Conservation (phyloP, 495 filamentous ascomycete species). For the Aspergillus wentii region DNA sequence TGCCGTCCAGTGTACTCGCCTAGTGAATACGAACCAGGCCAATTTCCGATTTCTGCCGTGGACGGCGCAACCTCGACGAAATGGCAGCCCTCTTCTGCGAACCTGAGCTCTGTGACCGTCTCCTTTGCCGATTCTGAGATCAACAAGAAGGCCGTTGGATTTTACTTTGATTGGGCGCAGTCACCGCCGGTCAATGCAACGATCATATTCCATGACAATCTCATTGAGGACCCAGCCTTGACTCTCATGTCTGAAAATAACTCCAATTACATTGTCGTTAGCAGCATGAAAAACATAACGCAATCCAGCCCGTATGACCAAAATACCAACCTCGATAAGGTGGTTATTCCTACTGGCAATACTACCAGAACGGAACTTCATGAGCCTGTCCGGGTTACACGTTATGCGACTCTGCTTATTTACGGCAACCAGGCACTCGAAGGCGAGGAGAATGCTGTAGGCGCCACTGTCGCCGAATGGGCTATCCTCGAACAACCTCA, state of each 20-base stretch:
- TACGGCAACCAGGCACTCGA: slow-evolving; percentile 40
- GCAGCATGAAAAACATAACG: slow-evolving; percentile 19
- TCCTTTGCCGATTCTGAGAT: slow-evolving; percentile 41
- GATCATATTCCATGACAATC: slow-evolving; percentile 51
- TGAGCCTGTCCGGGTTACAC: slow-evolving; percentile 25
- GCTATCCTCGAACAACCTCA: slow-evolving; percentile 42
- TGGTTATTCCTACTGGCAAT: slow-evolving; percentile 39
- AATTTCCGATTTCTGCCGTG: slow-evolving; percentile 66
- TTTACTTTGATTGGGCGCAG: slow-evolving; percentile 65
- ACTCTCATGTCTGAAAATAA: not conserved
- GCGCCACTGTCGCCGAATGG: slow-evolving; percentile 72
- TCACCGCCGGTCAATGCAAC: slow-evolving; percentile 52
- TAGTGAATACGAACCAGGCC: slow-evolving; percentile 53
- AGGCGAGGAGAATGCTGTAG: slow-evolving; percentile 40
- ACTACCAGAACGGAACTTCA: slow-evolving; percentile 42
- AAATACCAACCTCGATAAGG: slow-evolving; percentile 19
- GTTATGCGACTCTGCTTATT: slow-evolving; percentile 43
- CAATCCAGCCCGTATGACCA: slow-evolving; percentile 34
- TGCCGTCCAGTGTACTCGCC: slow-evolving; percentile 52
- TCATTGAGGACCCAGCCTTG: slow-evolving; percentile 15
- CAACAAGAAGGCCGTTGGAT: slow-evolving; percentile 39
- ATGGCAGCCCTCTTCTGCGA: slow-evolving; percentile 61
- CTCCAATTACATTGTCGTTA: slow-evolving; percentile 13
- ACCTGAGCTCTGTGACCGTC: slow-evolving; percentile 42
- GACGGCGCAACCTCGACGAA: slow-evolving; percentile 67